Conservation (phyloP, 1,284 basidiomycete species). For the Fomitopsis schrenkii region DNA sequence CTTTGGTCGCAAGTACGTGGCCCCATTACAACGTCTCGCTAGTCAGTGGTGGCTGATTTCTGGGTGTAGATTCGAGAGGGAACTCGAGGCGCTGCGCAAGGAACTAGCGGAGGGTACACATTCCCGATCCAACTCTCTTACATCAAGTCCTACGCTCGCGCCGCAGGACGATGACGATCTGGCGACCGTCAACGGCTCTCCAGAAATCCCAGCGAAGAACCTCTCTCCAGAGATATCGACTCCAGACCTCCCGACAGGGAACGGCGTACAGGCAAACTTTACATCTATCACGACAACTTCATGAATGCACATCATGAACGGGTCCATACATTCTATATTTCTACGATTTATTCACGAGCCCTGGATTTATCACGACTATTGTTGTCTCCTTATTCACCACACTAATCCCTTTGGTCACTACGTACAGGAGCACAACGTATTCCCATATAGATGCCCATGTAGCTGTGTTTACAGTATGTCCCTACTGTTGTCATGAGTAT, state of each 20-base stretch:
- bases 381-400: not conserved
- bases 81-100: slow-evolving; percentile 83
- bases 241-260: slow-evolving; percentile 19
- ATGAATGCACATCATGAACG: not conserved
- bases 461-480: not conserved
- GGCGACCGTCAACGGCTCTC: slow-evolving; percentile 21
- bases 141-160: slow-evolving; percentile 45
- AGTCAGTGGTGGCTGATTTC: slow-evolving; percentile 24
- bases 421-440: not conserved
- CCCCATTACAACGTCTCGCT: slow-evolving; percentile 4
- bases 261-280: not conserved
- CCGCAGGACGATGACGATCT: slow-evolving; percentile 29
- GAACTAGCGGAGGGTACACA: slow-evolving; percentile 66
- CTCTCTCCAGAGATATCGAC: slow-evolving; percentile 20
- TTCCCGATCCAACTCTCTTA: slow-evolving; percentile 31
- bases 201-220: slow-evolving; percentile 16
- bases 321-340: not conserved
- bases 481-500: not conserved
- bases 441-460: not conserved
- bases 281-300: not conserved
- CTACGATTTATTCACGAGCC: slow-evolving; percentile 1
- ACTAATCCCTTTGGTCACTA: not conserved
- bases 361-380: not conserved
- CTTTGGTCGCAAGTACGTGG: slow-evolving; percentile 85
- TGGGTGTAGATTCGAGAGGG: slow-evolving; percentile 74